Conservation (phyloP, 768 basidiomycete species). For the Amanita thiersii region DNA sequence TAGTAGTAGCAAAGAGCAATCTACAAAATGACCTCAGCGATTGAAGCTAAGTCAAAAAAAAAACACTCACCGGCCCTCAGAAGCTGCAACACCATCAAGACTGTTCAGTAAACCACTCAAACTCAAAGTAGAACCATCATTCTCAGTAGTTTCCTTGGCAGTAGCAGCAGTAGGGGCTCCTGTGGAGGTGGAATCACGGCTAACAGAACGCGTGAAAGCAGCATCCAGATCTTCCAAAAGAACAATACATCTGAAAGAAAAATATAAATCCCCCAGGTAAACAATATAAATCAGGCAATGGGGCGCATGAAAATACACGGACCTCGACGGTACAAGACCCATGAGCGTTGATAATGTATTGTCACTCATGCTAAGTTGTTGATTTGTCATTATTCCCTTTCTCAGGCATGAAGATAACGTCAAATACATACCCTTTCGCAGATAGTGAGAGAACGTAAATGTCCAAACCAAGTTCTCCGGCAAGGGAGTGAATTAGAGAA, state of each 20-base stretch:
- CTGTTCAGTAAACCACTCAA: slow-evolving; percentile 82
- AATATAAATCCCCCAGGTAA: no score
- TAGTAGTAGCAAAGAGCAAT: slow-evolving; percentile 85
- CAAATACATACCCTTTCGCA: slow-evolving; percentile 62
- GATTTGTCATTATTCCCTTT: slow-evolving; percentile 8
- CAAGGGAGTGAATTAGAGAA: slow-evolving; percentile 77
- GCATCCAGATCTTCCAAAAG: slow-evolving; percentile 93
- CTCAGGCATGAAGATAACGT: not conserved
- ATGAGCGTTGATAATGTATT: slow-evolving; percentile 81
- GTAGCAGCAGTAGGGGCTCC: slow-evolving; percentile 52
- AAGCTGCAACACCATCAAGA: slow-evolving; percentile 79
- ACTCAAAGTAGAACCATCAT: slow-evolving; percentile 77
- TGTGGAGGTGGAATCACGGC: slow-evolving; percentile 74
- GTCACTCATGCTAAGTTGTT: slow-evolving; percentile 69
- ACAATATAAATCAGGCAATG: slow-evolving; percentile 11
- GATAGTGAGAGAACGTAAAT: slow-evolving; percentile 89
- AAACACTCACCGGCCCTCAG: slow-evolving; percentile 69
- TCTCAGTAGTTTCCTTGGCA: slow-evolving; percentile 37
- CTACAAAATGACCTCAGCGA: slow-evolving; percentile 25
- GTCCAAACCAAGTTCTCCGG: slow-evolving; percentile 79
- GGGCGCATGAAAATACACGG: slow-evolving; percentile 9
- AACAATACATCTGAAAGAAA: slow-evolving; percentile 67
- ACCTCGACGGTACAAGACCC: slow-evolving; percentile 85
- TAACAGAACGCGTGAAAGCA: slow-evolving; percentile 82
- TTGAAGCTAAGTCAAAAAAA: slow-evolving; percentile 2